Base-by-base conservation (phyloP, 164 flowering plant species). In the Hamamelis virginiana region DNA sequence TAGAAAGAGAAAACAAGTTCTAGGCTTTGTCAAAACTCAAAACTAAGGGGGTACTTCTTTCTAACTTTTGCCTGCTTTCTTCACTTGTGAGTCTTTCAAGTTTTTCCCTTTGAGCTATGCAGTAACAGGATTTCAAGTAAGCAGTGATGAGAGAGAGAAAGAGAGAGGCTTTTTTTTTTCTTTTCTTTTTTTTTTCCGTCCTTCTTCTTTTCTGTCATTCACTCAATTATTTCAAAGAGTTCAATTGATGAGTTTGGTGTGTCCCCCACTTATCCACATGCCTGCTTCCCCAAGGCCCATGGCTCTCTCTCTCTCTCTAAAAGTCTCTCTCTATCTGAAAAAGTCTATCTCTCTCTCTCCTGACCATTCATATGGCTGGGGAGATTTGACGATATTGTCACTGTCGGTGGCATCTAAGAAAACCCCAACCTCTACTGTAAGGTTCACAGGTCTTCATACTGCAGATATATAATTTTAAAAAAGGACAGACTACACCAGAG, bases 251-350 rank as follows among this genome's bases (percentile, higher is more conserved):
- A 69, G 71, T 65, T 76, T 65, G 71, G 72, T 55, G 80, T 77
- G 78, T 75, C 80, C 83, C 83, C 83, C 83, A 77, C 80, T 67
- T 78, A 72, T 80, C 80, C 83, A 80, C 80, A 80, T 80, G 83
- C 80, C 80, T 74, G 68, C 80, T 73, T 79, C 82, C 77, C 75
- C 75, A 67, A 73, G 65, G 72, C 78, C 73, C 75, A 62, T 13
- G 58, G 65, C 75, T 80, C 76, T 51, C 70, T 70, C 73, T 75
- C 74, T 69, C 67, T 27, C 19, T 62, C 59, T 68, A 13, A 13
- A 1, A 1, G 1, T 48, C 23, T 43, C 16, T 18, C 16, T 16
- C 48, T 5, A 44, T 1, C 45, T 14, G 19, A 23, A 3, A 9
- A 19, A 66, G n/a, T n/a, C n/a, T n/a, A n/a, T 62, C 48, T 47